Evolutionary conservation across 495 filamentous ascomycete species (phyloP), one percentile per base, ranked within the genome.

Genomic region (Penicillium mononematosum): DNA sequence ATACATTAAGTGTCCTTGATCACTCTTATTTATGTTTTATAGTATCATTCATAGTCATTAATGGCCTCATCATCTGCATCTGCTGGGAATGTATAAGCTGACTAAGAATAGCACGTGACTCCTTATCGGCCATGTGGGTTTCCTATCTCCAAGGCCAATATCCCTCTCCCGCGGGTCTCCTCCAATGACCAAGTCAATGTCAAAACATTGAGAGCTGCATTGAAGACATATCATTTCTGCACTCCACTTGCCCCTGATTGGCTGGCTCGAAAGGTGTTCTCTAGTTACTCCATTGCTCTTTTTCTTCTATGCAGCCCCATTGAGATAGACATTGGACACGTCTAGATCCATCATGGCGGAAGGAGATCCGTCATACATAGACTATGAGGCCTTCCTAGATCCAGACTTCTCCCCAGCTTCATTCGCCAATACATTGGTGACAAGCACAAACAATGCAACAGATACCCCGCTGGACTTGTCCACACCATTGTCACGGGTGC

Each of bases 401-500:
- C 91, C 93, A 3, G 66, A 79, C 46, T 98, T 98, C 77, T 88
- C 84, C 11, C 81, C 95, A 3, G 70, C 87, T 44, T 71, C 83
- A 32, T 97, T 96, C 65, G 92, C 94, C 63, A 95, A 96, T 72
- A 85, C 85, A 25, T 84, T 98, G 42, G 89, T 98, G 32, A 83
- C 90, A 32, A 80, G 83, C 45, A 98, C 94, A 53, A 97, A 96
- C 78, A 94, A 96, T 80, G 82, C 90, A 43, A 88, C 84, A 62
- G 94, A 98, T 72, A 88, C 87, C 4, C 87, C 91, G 31, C 79
- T 98, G 65, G 94, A 97, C 75, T 87, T 98, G 53, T 89, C 91
- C 6, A 98, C 94, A 34, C 94, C 94, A 3, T 83, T 98, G 36
- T 96, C 92, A 3, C 84, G 90, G 46, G 94, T 98, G 12, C 82